Conservation (phyloP, 1,284 basidiomycete genomes). For the Entoloma clypeatum region DNA sequence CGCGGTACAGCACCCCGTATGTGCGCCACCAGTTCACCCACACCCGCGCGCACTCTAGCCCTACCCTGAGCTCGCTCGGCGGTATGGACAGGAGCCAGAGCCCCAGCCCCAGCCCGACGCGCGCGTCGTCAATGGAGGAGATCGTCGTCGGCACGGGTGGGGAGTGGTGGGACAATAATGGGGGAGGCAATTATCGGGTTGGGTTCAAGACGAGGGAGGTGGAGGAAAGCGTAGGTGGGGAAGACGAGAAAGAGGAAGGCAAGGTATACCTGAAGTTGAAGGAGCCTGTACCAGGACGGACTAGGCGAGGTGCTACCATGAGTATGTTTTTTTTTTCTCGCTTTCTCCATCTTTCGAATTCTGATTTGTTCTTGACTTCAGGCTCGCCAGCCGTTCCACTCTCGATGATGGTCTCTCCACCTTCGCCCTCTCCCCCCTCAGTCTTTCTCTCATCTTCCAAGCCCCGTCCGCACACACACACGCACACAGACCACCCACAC, state of each 20-base stretch:
- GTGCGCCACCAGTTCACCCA: not conserved
- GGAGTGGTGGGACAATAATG: conserved; percentile 90
- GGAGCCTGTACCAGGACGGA: too few relatives aligned
- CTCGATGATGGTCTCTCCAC: not conserved
- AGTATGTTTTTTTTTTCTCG: conserved; percentile 19
- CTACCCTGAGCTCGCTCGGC: too few relatives aligned
- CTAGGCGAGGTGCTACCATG: too few relatives aligned
- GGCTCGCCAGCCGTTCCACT: not conserved
- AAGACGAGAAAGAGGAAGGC: too few relatives aligned
- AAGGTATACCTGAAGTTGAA: too few relatives aligned
- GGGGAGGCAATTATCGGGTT: conserved; percentile 74
- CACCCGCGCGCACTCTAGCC: too few relatives aligned
- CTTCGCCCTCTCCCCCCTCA: conserved; percentile 3
- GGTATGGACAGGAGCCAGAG: too few relatives aligned
- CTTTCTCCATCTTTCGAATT: not conserved
- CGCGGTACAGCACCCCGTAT: conserved; percentile 42
- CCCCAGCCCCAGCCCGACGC: too few relatives aligned
- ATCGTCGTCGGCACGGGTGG: too few relatives aligned
- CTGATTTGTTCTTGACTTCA: not conserved
- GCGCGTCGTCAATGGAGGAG: too few relatives aligned
- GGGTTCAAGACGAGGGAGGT: conserved; percentile 38
- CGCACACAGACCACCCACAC: conserved; percentile 7
- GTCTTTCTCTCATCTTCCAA: not conserved
- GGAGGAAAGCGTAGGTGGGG: not conserved
- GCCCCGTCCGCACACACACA: conserved; percentile 2